Base-by-base conservation (phyloP, 257 asterid species). In the Nicotiana attenuata region DNA sequence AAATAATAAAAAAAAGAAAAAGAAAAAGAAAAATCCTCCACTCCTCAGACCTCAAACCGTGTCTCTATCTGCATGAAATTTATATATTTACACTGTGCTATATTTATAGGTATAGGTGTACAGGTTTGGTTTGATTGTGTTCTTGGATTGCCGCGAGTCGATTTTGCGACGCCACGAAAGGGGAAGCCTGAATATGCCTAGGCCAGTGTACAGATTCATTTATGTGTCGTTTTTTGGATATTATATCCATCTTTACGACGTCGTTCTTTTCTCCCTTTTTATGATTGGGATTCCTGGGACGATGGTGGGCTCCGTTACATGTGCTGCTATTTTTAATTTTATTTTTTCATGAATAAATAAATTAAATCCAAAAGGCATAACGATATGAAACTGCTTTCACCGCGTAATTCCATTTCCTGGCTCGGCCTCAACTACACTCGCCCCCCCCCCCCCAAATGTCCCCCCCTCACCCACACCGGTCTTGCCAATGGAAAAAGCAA, bases 241-340 rank as follows among this genome's bases (percentile, higher is more conserved):
- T 8, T 59, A 59, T 59, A 8, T 59, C 13, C 5, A 59, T n/a
- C 13, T 59, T 59, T 19, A 59, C 65, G 65, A n/a, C 65, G 65
- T 9, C 65, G 65, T 59, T 8, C 63, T 17, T n/a, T 56, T 56
- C 61, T 41, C 4, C 61, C 24, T 56, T 57, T n/a, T 59, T 2
- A 59, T 59, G 65, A 59, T n/a, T 59, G 61, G 61, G 61, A 56
- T 56, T 56, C 61, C 22, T 56, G 61, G 61, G 61, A 56, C 61
- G 61, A 56, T 17, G 20, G 61, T 56, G 28, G 82, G 75, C 82
- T 61, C 82, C 61, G 76, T 80, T 80, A 80, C 76, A 28, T 55
- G 20, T 79, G 66, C n/a, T 41, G 50, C 3, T 41, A 7, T 6
- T 38, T 38, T 38, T 35, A 35, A 35, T 7, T 6, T 7, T n/a